Conservation (phyloP, 2,329 filamentous ascomycete species). For the Cladophialophora chaetospira region DNA sequence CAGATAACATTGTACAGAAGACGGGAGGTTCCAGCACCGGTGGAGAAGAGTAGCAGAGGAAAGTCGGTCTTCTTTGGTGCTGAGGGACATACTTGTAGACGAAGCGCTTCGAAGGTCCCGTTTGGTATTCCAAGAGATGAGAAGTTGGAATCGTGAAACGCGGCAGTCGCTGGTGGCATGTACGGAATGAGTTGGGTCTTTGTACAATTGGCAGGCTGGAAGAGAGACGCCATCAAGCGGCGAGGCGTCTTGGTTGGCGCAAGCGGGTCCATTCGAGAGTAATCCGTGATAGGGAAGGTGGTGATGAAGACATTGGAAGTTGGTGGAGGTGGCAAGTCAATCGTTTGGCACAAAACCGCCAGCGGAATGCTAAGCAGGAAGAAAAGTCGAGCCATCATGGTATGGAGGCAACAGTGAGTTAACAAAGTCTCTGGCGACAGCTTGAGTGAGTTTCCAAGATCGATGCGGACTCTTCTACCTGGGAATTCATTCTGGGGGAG, state of each 20-base stretch:
- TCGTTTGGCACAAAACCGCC: background rate
- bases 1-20: conserved; percentile 38
- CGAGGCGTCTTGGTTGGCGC: conserved; percentile 16
- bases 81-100: conserved; percentile 10
- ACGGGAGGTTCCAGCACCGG: conserved; percentile 35
- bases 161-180: conserved; percentile 37
- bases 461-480: no score
- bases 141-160: conserved; percentile 29
- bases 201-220: conserved; percentile 17
- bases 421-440: background rate
- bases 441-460: no score
- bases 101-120: conserved; percentile 35
- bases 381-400: background rate
- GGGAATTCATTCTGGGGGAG: no score
- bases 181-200: conserved; percentile 27
- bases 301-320: conserved; percentile 16
- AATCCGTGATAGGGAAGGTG: conserved; percentile 14
- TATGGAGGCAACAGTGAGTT: background rate
- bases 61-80: conserved; percentile 20
- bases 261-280: conserved; percentile 14
- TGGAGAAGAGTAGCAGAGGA: conserved; percentile 41
- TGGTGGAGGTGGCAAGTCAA: conserved; percentile 5
- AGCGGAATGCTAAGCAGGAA: background rate
- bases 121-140: conserved; percentile 32
- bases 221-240: conserved; percentile 18